Evolutionary conservation across 768 basidiomycete genomes (phyloP), one percentile per base, ranked within the genome.

Genomic region (Saitozyma podzolica): DNA sequence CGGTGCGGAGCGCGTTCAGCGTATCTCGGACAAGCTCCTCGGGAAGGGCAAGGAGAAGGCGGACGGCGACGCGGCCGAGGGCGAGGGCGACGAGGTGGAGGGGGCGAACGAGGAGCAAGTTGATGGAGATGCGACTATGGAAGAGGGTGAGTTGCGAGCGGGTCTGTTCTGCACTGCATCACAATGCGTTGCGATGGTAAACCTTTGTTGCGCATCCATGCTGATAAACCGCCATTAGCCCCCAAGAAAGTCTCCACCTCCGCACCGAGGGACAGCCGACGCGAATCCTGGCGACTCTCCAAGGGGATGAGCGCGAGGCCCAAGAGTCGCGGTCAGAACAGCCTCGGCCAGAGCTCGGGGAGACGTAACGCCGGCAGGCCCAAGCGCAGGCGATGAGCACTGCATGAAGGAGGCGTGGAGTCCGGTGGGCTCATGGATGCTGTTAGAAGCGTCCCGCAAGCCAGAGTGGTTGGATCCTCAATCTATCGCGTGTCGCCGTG

Each of bases 211-310:
- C 29, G 29, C 29, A 29, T 29, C 29, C 29, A 29, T 29, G 29
- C 29, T 29, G 29, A 29, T 29, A 29, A 29, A 29, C 20, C n/a
- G 39, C 6, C 19, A 3, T 19, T 19, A 56, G 45, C 49, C 51
- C 61, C 74, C 60, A 69, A 71, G 63, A 80, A 80, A 19, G 83
- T 92, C 65, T 92, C 91, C 9, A 94, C 92, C 3, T 90, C 92
- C 70, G 92, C 91, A 11, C 84, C 87, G 3, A 86, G 91, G 40
- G 82, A 83, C 54, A 89, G 89, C 53, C 82, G 92, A 63, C 83
- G 89, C 65, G 91, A 92, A 75, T 83, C 86, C 67, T 94, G 92
- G 92, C 82, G 91, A 75, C 81, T 80, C 59, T 88, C 91, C 20
- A 94, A 92, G 76, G 92, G 92, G 40, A 69, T 79, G 70, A 57